Conservation (phyloP, 2,329 filamentous ascomycete species). For the Colletotrichum destructivum region DNA sequence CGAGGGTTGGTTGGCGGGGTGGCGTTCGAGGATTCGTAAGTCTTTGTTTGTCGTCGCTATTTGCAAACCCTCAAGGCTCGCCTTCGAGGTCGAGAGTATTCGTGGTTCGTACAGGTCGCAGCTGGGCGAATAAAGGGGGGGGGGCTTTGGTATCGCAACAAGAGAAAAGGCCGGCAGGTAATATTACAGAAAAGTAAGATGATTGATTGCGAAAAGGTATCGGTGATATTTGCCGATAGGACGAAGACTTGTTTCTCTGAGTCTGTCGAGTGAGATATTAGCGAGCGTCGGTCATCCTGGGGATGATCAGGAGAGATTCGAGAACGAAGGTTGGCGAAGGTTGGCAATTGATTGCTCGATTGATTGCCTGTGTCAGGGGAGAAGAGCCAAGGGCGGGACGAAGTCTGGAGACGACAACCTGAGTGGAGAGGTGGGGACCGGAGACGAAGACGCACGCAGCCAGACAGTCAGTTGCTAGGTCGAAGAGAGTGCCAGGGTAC, state of each 20-base stretch:
- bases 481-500: background rate
- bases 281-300: conserved; percentile 40
- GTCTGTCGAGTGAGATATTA: conserved; percentile 7
- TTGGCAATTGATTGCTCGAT: conserved; percentile 24
- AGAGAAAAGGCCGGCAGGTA: conserved; percentile 10
- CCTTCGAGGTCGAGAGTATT: conserved; percentile 5
- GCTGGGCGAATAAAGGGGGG: background rate
- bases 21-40: background rate
- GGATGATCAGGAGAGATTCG: conserved; percentile 27
- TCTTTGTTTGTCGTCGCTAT: background rate
- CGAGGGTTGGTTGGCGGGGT: background rate
- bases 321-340: conserved; percentile 3
- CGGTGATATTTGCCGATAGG: background rate
- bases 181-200: conserved; percentile 8
- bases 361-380: conserved; percentile 20
- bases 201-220: conserved; percentile 1
- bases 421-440: conserved; percentile 7
- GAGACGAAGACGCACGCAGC: conserved; percentile 6
- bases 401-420: conserved; percentile 13
- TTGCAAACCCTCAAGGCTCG: background rate
- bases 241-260: background rate
- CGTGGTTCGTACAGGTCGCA: conserved; percentile 10
- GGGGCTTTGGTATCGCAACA: background rate
- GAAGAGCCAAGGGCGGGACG: background rate
- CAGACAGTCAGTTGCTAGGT: conserved; percentile 1